A percentile compares a stretch with the other conserved stretches of the same genome.
Conservation (phyloP, 768 basidiomycete genomes). For the Boletus rubescentipes region DNA sequence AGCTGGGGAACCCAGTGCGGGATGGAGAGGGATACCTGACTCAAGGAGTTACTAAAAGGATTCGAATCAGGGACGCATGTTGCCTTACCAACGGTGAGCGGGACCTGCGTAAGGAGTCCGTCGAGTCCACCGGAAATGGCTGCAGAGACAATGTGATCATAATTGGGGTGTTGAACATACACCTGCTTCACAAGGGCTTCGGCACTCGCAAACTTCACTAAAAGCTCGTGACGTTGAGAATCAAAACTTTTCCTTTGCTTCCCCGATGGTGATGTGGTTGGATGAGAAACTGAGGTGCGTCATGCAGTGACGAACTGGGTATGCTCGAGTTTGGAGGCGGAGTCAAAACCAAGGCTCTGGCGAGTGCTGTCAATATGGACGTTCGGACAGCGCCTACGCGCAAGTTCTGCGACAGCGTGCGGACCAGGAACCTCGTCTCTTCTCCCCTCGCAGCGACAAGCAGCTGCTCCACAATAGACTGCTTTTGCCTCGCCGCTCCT, state of each 20-base stretch:
- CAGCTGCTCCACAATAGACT: conserved; percentile 74
- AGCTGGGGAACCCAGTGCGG: conserved; percentile 83
- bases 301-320: conserved; percentile 30
- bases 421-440: conserved; percentile 80
- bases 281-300: conserved; percentile 17
- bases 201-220: conserved; percentile 49
- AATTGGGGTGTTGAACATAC: conserved; percentile 78
- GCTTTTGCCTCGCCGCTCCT: conserved; percentile 75
- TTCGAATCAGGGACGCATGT: conserved; percentile 1
- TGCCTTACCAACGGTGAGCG: conserved; percentile 65
- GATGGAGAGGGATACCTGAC: conserved; percentile 77
- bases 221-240: conserved; percentile 36
- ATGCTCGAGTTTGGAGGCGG: conserved; percentile 33
- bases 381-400: conserved; percentile 88
- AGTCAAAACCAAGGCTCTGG: conserved; percentile 72
- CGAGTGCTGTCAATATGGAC: conserved; percentile 76
- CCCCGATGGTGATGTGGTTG: conserved; percentile 14
- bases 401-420: conserved; percentile 71
- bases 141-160: conserved; percentile 64
- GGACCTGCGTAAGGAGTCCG: conserved; percentile 56
- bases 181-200: conserved; percentile 67
- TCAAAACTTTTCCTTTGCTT: conserved; percentile 34
- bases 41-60: conserved; percentile 8
- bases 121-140: conserved; percentile 61
- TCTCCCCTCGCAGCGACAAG: conserved; percentile 86